Percentiles rank a stretch among this genome's conserved stretches.
Evolutionary conservation across 768 basidiomycete genomes (phyloP).

Genomic region (Scleroderma bovista): DNA sequence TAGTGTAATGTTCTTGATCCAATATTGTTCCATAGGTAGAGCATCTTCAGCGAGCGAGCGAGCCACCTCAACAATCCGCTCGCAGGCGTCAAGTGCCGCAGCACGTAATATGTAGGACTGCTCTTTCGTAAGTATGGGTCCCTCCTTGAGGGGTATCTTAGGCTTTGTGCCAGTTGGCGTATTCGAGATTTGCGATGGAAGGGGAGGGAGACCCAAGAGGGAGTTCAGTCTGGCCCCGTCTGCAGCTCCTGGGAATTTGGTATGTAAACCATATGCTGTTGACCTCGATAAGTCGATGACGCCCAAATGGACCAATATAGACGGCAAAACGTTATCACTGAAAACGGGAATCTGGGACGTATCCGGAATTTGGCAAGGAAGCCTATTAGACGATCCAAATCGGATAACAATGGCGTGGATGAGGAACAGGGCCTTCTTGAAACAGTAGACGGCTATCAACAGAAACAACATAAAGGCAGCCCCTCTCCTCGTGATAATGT

Average conservation of each 20-base stretch:
- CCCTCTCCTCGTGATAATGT: constrained; percentile 5
- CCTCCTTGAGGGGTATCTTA: constrained; percentile 32
- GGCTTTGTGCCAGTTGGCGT: constrained; percentile 11
- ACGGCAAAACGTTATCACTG: constrained; percentile 78
- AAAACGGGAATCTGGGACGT: constrained; percentile 61
- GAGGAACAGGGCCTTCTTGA: constrained; percentile 87
- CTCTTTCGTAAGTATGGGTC: constrained; percentile 49
- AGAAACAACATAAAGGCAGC: neutral
- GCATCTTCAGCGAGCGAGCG: constrained; percentile 25
- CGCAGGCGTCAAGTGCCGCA: constrained; percentile 75
- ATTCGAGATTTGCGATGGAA: constrained; percentile 1
- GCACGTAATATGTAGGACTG: constrained; percentile 75
- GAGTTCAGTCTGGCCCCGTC: constrained; percentile 32
- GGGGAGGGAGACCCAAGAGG: constrained; percentile 34
- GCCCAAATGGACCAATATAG: constrained; percentile 72
- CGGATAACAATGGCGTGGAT: constrained; percentile 63
- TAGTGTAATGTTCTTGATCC: constrained; percentile 52
- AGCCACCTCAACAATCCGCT: constrained; percentile 56
- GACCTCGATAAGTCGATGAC: constrained; percentile 59
- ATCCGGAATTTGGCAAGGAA: constrained; percentile 58
- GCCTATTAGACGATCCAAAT: constrained; percentile 50
- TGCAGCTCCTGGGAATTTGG: constrained; percentile 45
- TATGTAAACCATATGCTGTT: constrained; percentile 35
- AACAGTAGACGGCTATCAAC: constrained; percentile 69
- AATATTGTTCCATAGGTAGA: constrained; percentile 29